phyloP scores from a whole-genome alignment of 768 basidiomycete genomes.

The Suillus discolor region DNA sequence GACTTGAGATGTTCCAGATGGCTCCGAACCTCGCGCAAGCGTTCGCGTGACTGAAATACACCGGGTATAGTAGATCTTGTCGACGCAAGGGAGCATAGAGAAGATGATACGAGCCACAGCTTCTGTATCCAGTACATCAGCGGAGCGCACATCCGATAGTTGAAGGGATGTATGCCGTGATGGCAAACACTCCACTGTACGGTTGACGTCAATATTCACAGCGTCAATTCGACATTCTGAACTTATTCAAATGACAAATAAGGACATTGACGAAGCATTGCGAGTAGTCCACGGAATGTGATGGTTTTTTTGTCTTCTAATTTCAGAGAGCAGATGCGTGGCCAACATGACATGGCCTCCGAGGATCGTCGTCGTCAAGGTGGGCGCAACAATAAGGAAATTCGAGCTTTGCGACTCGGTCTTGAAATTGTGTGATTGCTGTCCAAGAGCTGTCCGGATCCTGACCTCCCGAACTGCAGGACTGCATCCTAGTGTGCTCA shows the following conservation, averaged over 20 bases:
- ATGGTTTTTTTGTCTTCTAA: neutral
- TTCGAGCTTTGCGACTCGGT: neutral
- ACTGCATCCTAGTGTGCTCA: neutral
- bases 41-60: neutral
- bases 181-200: neutral
- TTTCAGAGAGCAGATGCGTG: neutral
- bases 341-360: neutral
- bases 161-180: neutral
- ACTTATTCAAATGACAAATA: neutral
- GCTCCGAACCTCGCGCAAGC: neutral
- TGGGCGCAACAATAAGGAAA: neutral
- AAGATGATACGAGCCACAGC: neutral
- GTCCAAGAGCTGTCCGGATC: neutral
- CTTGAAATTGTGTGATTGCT: neutral
- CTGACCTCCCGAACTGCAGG: no score
- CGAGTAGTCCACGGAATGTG: neutral
- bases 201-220: neutral
- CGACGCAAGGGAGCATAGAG: neutral
- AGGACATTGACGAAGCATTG: neutral
- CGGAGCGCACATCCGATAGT: neutral
- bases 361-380: neutral
- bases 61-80: neutral
- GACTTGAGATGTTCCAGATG: no score
- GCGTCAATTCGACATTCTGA: neutral
- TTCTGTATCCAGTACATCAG: neutral